These are phyloP conservation scores for Aureobasidium subglaciale DNA, from an alignment of 2,329 filamentous ascomycete genomes.

Conservation along the genomic window DNA sequence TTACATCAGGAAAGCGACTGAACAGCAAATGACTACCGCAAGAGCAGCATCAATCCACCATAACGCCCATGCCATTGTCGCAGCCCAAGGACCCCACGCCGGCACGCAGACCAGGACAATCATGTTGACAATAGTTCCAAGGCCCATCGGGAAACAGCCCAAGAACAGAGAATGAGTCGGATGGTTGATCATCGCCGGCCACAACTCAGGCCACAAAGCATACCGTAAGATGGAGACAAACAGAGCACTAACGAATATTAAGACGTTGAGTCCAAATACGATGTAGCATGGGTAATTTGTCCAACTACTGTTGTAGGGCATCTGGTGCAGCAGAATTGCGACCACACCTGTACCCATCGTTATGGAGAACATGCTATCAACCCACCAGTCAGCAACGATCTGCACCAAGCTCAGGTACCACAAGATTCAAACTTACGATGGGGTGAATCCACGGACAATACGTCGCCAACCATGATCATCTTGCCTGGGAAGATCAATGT, in stretches of 20 bases:
- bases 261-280: slow-evolving; percentile 55
- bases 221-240: slow-evolving; percentile 54
- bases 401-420: background rate
- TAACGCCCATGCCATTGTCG: slow-evolving; percentile 19
- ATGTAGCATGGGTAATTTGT: slow-evolving; percentile 53
- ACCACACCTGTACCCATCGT: slow-evolving; percentile 61
- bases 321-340: slow-evolving; percentile 53
- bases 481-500: slow-evolving; percentile 1
- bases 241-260: slow-evolving; percentile 50
- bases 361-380: slow-evolving; percentile 24
- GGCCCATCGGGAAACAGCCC: slow-evolving; percentile 33
- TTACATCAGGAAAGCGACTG: slow-evolving; percentile 18
- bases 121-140: slow-evolving; percentile 26
- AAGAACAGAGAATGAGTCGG: slow-evolving; percentile 62
- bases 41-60: slow-evolving; percentile 22
- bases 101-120: slow-evolving; percentile 25
- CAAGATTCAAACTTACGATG: background rate
- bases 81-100: slow-evolving; percentile 20
- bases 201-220: slow-evolving; percentile 58
- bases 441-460: slow-evolving; percentile 12
- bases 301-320: slow-evolving; percentile 54
- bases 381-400: background rate
- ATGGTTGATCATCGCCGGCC: slow-evolving; percentile 58
- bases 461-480: slow-evolving; percentile 14
- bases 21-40: slow-evolving; percentile 17